phyloP scores from a whole-genome alignment of 2,329 filamentous ascomycete genomes.

The Colletotrichum costaricense region DNA sequence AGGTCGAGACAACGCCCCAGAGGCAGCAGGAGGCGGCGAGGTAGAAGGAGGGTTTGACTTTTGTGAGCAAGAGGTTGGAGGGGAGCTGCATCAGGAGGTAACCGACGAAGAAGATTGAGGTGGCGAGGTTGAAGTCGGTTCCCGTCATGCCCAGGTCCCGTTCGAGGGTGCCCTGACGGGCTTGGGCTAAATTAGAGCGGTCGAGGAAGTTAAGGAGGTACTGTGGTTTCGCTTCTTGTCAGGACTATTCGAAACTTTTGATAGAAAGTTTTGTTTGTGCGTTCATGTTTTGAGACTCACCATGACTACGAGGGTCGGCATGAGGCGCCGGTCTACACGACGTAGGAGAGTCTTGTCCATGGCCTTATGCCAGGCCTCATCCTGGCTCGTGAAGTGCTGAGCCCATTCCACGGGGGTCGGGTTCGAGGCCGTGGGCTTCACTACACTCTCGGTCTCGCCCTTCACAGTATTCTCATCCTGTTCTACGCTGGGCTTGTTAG shows the following conservation, averaged over 20 bases:
- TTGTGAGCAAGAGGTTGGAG: conserved; percentile 68
- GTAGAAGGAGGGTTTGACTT: conserved; percentile 64
- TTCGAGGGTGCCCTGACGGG: conserved; percentile 64
- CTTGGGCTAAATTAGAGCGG: conserved; percentile 64
- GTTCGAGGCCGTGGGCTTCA: conserved; percentile 21
- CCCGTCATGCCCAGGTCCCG: conserved; percentile 63
- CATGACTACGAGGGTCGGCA: conserved; percentile 61
- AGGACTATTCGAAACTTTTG: neutral
- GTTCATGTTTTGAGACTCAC: conserved; percentile 55
- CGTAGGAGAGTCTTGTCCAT: conserved; percentile 48
- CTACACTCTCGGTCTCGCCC: neutral
- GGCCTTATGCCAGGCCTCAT: conserved; percentile 25
- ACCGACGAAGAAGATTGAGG: conserved; percentile 66
- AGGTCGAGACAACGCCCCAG: conserved; percentile 53
- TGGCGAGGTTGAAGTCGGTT: conserved; percentile 67
- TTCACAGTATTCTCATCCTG: conserved; percentile 20
- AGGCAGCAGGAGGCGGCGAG: conserved; percentile 59
- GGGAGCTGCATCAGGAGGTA: conserved; percentile 73
- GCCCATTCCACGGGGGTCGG: conserved; percentile 30
- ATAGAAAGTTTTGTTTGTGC: neutral
- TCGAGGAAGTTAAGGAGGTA: conserved; percentile 65
- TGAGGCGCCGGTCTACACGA: conserved; percentile 63
- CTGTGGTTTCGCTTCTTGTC: neutral
- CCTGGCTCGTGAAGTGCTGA: conserved; percentile 16
- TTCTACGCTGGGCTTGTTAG: conserved; percentile 22